Base-by-base conservation (phyloP, 2,329 filamentous ascomycete genomes). In the Lomentospora prolificans region DNA sequence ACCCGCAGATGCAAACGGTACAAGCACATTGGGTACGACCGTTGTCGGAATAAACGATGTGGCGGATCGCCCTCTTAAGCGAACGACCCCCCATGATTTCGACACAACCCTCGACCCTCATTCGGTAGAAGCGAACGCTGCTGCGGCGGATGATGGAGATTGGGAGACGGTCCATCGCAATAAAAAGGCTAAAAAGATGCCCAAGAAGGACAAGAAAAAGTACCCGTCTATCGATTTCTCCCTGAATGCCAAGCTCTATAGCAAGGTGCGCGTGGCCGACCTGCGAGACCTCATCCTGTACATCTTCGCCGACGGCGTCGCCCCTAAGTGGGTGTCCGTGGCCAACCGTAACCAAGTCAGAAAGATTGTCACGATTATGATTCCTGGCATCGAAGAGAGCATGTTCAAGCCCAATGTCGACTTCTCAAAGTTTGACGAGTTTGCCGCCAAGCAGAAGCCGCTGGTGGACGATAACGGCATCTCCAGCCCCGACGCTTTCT, bases 321-420 rank as follows among this genome's bases (percentile, higher is more conserved):
- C 80, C 2, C 84, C 84, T 12, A 80, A 84, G 62, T 87, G 84
- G 81, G 75, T 87, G 48, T 76, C 78, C 48, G 76, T 87, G 51
- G 74, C 74, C 58, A 78, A 87, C 63, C 76, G 84, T 50, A 78
- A 80, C 4, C 75, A 83, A 57, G 83, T 87, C 62, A 75, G 82
- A 60, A 95, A 94, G 71, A 86, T 95, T 28, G 91, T 97, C 28
- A 81, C 89, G 41, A 74, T 99, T 61, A 92, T 96, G 87, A 84
- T 96, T 9, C 94, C 94, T 9, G 94, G 94, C 0, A 72, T 99
- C 24, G 92, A 97, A 66, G 81, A 89, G 64, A 87, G 84, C 59
- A 94, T 97, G 87, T 95, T 97, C 71, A 77, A 81, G 10, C 51
- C 50, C 31, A 66, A 70, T 36, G 74, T 78, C 36, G 71, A 82